Conservation (phyloP, 306 rosid genomes). For the Malus fusca region DNA sequence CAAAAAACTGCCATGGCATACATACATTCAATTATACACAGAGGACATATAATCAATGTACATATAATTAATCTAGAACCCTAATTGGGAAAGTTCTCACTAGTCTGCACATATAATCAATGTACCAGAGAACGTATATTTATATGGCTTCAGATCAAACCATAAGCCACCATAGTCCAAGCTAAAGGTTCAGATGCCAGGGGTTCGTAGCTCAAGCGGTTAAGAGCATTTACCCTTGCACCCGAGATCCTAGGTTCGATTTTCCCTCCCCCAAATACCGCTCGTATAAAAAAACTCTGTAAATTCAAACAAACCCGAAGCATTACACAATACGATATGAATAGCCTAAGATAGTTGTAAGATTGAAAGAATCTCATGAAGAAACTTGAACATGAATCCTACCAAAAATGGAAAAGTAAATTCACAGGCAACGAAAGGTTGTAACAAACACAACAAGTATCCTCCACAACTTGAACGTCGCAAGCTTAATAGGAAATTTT, state of each 20-base stretch:
- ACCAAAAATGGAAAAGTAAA: neutral
- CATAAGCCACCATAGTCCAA: neutral
- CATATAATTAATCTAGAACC: too few species aligned
- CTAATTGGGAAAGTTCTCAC: neutral
- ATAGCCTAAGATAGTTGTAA: neutral
- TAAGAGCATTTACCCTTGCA: too few species aligned
- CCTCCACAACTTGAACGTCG: slow-evolving; percentile 1
- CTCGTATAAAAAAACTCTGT: too few species aligned
- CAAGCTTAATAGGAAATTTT: neutral
- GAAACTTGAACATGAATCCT: neutral
- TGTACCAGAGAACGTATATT: too few species aligned
- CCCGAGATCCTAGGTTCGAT: too few species aligned
- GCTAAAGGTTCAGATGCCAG: too few species aligned
- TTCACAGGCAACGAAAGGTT: neutral
- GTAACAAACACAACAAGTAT: neutral
- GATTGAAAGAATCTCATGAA: neutral
- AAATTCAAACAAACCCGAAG: neutral
- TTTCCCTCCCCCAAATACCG: too few species aligned
- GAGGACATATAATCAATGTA: too few species aligned
- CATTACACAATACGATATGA: neutral
- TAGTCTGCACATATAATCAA: neutral
- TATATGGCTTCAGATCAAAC: neutral
- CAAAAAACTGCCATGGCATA: too few species aligned
- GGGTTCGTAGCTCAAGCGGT: too few species aligned
- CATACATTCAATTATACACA: too few species aligned